Evolutionary conservation across 345 rosid genomes (phyloP).

Genomic region (Rhodamnia rubescens): DNA sequence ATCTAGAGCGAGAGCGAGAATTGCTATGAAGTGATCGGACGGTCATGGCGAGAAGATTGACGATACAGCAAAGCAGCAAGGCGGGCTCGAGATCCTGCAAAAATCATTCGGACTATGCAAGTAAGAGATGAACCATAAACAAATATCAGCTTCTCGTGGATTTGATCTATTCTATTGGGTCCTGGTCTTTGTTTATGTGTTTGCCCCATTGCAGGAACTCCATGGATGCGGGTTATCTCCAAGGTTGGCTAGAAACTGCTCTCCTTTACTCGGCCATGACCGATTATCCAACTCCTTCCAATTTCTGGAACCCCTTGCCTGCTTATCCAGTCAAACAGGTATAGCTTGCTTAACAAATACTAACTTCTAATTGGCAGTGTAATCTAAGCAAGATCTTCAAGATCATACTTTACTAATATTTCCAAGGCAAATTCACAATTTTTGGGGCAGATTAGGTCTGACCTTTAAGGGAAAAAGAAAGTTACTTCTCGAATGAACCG

Average conservation of each 20-base stretch:
- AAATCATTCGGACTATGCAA: conserved; percentile 43
- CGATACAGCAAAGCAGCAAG: conserved; percentile 3
- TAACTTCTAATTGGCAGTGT: not conserved
- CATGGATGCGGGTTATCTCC: conserved; percentile 3
- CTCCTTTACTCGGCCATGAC: conserved; percentile 53
- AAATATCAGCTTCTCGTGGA: not conserved
- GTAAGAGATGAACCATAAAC: conserved; percentile 4
- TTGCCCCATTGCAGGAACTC: conserved; percentile 15
- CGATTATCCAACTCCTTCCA: conserved; percentile 53
- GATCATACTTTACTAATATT: not conserved
- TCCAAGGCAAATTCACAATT: not conserved
- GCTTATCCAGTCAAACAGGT: conserved; percentile 54
- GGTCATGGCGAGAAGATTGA: conserved; percentile 36
- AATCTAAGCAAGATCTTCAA: not conserved
- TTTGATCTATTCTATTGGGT: not conserved
- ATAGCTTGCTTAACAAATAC: not conserved
- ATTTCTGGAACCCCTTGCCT: conserved; percentile 40
- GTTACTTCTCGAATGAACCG: not conserved
- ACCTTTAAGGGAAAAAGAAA: not conserved
- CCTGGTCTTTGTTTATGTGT: not conserved
- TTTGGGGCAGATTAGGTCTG: not conserved
- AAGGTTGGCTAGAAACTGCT: conserved; percentile 28
- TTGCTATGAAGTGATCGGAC: conserved; percentile 48
- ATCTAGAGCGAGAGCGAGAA: conserved; percentile 39
- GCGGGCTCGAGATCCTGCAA: conserved; percentile 24